These are phyloP conservation scores for Leccinum subrobustum DNA, from an alignment of 1,284 basidiomycete genomes.

Conservation along the genomic window DNA sequence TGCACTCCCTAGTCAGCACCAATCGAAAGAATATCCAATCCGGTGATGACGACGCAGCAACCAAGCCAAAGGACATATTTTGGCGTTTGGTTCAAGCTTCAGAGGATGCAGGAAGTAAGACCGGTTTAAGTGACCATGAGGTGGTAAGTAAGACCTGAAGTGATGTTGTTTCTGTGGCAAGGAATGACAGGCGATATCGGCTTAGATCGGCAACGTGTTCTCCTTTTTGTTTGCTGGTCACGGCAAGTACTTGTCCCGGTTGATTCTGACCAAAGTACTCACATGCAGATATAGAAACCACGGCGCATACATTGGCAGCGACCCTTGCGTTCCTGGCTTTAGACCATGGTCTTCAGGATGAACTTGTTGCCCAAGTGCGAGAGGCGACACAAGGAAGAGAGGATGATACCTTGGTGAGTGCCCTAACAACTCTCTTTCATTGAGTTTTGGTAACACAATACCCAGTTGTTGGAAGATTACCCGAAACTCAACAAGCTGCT, in stretches of 20 bases:
- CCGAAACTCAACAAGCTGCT: constrained; percentile 45
- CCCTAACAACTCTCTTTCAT: not conserved
- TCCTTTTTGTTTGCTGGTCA: constrained; percentile 56
- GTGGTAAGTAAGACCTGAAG: constrained; percentile 35
- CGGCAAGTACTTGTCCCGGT: constrained; percentile 34
- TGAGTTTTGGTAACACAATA: not conserved
- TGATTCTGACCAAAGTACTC: not conserved
- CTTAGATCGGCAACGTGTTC: constrained; percentile 54
- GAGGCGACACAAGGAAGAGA: constrained; percentile 39
- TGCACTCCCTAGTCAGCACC: constrained; percentile 40
- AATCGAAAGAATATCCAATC: constrained; percentile 36
- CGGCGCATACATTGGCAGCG: constrained; percentile 46
- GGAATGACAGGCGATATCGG: not conserved
- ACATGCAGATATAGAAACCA: constrained; percentile 42
- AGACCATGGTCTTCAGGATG: constrained; percentile 46
- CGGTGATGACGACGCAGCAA: constrained; percentile 14
- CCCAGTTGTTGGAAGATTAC: constrained; percentile 44
- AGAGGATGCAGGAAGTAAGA: constrained; percentile 45
- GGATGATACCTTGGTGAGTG: constrained; percentile 41
- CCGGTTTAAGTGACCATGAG: constrained; percentile 46
- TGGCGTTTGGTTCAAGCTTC: constrained; percentile 50
- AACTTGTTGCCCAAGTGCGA: constrained; percentile 44
- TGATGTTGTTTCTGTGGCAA: not conserved
- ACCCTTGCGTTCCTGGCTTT: constrained; percentile 47
- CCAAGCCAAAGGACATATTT: constrained; percentile 40